phyloP scores from a whole-genome alignment of 2,329 filamentous ascomycete species.

The Trichoderma sp. region DNA sequence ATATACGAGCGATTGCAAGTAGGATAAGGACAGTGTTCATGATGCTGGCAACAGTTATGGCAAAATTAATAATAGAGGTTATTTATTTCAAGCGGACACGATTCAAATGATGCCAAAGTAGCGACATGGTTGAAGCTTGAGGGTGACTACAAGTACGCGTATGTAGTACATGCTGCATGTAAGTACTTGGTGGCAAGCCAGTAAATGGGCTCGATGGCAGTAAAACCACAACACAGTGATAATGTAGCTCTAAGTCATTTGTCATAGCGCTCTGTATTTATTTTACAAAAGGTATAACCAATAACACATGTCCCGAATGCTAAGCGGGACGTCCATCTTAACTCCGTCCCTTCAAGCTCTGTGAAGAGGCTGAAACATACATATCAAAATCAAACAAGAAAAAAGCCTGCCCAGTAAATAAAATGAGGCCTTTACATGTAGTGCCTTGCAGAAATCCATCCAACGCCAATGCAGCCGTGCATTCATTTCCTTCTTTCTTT shows the following conservation, averaged over 20 bases:
- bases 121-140: neutral
- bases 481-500: constrained; percentile 23
- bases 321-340: constrained; percentile 7
- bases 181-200: neutral
- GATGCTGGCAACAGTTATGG: neutral
- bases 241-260: neutral
- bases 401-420: neutral
- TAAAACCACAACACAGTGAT: neutral
- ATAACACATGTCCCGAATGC: neutral
- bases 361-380: neutral
- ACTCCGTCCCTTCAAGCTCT: constrained; percentile 14
- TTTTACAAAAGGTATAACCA: constrained; percentile 10
- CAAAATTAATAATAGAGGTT: neutral
- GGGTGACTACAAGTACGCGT: no score
- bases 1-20: neutral
- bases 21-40: neutral
- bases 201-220: neutral
- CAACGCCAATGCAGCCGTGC: constrained; percentile 28
- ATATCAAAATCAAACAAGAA: neutral
- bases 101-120: neutral
- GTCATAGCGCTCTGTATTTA: neutral
- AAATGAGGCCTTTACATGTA: neutral
- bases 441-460: constrained; percentile 1
- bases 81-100: neutral
- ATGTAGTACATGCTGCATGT: no score